Base-by-base conservation (phyloP, 2,329 filamentous ascomycete genomes). In the Curvularia sp. region DNA sequence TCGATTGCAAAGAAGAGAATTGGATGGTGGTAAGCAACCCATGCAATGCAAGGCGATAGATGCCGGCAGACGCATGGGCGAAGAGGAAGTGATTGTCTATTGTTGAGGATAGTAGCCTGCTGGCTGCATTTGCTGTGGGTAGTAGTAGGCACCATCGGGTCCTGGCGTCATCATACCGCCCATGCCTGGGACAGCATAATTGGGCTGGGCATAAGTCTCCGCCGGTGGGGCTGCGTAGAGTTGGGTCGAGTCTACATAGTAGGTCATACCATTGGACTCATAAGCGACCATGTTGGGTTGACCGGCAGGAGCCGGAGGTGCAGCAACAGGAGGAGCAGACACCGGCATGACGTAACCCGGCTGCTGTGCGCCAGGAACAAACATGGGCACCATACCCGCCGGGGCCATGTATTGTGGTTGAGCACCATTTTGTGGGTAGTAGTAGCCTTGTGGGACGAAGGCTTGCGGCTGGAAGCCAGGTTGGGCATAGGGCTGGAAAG, bases 181-280 rank as follows among this genome's bases (percentile, higher is more conserved):
- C 85, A 93, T 92, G 43, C 88, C 88, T 60, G 84, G 80, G 51
- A 84, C 80, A 9, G 84, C 79, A 68, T 88, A 91, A 55, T 72
- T 78, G 7, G 75, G 65, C 43, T 73, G 81, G 74, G 71, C 58
- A 44, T 76, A 77, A 20, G 63, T 67, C 52, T 77, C 74, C 28
- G 86, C 80, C 0, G 84, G 79, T 26, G 86, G 81, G 1, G 67
- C 63, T 15, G 70, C 53, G 35, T 77, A 75, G 48, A 93, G 80
- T 72, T 93, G 89, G n/a, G 88, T 84, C 7, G 91, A 85, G 72
- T 96, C 91, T 70, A 93, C 93, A 75, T 97, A 99, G 77, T 96
- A 98, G 0, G 97, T 93, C 85, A 96, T 98, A 61, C 95, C 95
- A 67, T 97, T 96, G 63, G 89, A 88, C 80, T 98, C 94, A 76